These are phyloP conservation scores for Lasiosphaeriaceae sp. DNA, from an alignment of 495 filamentous ascomycete genomes.

Conservation along the genomic window DNA sequence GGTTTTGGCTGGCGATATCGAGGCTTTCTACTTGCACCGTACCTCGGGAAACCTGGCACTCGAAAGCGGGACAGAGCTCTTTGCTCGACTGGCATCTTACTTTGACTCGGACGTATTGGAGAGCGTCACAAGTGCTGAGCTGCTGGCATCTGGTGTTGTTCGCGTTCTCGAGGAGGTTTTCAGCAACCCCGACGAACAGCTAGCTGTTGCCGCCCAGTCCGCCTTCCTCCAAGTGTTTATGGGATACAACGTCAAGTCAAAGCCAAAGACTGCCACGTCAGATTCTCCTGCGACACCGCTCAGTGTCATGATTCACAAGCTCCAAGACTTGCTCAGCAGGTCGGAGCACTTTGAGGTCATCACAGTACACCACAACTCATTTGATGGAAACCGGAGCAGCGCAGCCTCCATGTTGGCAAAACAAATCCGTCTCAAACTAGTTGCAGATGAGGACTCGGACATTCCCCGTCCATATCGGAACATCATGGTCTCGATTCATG, in stretches of 20 bases:
- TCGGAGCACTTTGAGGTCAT: constrained; percentile 98
- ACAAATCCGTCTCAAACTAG: constrained; percentile 83
- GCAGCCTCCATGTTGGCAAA: constrained; percentile 95
- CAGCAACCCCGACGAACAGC: constrained; percentile 55
- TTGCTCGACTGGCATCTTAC: constrained; percentile 73
- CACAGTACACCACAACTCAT: constrained; percentile 88
- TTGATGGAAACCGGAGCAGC: constrained; percentile 88
- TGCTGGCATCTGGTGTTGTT: constrained; percentile 86
- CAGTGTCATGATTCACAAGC: constrained; percentile 85
- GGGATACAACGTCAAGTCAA: constrained; percentile 60
- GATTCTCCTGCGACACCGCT: constrained; percentile 74
- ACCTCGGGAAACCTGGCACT: constrained; percentile 37
- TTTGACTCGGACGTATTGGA: constrained; percentile 85
- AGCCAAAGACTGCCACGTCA: constrained; percentile 57
- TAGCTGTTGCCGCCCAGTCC: constrained; percentile 63
- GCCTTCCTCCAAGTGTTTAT: constrained; percentile 96
- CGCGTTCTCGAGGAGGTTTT: constrained; percentile 79
- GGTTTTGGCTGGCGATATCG: constrained; percentile 64
- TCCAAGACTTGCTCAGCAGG: constrained; percentile 92
- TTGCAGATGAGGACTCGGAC: constrained; percentile 85
- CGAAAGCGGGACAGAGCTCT: constrained; percentile 58
- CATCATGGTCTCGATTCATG: constrained; percentile 97
- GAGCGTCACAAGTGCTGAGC: constrained; percentile 94
- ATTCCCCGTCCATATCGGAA: constrained; percentile 82
- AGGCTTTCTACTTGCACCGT: constrained; percentile 59